Evolutionary conservation across 345 rosid genomes (phyloP), one percentile per base, ranked within the genome.

Genomic region (Anacardium occidentale): DNA sequence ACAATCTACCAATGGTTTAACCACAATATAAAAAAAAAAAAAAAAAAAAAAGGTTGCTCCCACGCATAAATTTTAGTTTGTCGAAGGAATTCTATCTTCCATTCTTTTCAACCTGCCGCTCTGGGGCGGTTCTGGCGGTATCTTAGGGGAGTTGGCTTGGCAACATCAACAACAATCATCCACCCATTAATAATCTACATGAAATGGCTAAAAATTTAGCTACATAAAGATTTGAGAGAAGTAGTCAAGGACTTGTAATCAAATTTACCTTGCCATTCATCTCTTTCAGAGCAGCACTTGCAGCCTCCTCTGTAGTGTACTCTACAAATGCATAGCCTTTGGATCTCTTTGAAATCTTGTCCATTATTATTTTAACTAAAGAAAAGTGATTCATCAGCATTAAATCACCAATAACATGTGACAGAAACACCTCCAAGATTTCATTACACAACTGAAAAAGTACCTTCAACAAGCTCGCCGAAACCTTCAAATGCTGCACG

Each of bases 81-180:
- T 21, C 10, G 10, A n/a, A 21, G 1, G 42, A 42, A 18, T 55
- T n/a, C 22, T 7, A 24, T 26, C 71, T 53, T 34, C 14, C n/a
- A 0, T 47, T 60, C 26, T 32, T 40, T 13, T 76, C 66, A 56
- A 34, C 65, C 63, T 32, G 61, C 17, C n/a, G 29, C 45, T 55
- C 84, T 79, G 32, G 79, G 68, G 9, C 62, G 80, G 65, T 80
- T 76, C 76, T 82, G 76, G 59, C 75, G 78, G 77, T 80, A 79
- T 54, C 74, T 88, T 29, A 79, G 82, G 5, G 90, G 88, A 71
- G 62, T 89, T 37, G 63, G 77, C 84, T 88, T 92, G 66, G 94
- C 98, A 59, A 92, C 96, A 79, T 94, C 98, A 29, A 94, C 98
- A 48, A 90, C 91, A 73, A 94, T 94, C 98, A 94, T 88, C 98